A percentile compares a stretch with the other conserved stretches of the same genome.
phyloP scores from a whole-genome alignment of 192 early-diverging fungal genomes.

The Coemansia nantahalensis region DNA sequence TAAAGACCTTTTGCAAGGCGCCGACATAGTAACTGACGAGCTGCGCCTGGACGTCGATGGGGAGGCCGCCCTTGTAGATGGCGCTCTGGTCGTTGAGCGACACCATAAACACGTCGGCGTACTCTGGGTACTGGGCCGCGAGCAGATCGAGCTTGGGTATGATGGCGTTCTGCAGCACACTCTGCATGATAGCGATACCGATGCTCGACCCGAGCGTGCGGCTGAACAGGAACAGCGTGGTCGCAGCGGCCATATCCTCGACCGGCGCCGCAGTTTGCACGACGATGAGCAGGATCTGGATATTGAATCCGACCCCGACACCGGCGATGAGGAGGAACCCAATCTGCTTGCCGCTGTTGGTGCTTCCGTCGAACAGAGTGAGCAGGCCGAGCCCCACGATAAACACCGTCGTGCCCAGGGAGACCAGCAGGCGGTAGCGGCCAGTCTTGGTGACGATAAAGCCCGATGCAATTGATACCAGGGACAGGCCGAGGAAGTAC shows the following conservation, averaged over 20 bases:
- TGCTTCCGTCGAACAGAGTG: slow-evolving; percentile 47
- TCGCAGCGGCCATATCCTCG: slow-evolving; percentile 63
- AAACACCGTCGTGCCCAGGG: slow-evolving; percentile 49
- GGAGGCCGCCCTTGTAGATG: slow-evolving; percentile 37
- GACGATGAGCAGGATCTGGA: slow-evolving; percentile 63
- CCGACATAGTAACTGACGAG: slow-evolving; percentile 54
- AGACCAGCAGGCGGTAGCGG: slow-evolving; percentile 61
- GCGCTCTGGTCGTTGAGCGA: slow-evolving; percentile 35
- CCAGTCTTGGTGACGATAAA: slow-evolving; percentile 58
- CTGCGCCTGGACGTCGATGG: slow-evolving; percentile 20
- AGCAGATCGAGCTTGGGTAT: slow-evolving; percentile 19
- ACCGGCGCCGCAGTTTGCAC: slow-evolving; percentile 61
- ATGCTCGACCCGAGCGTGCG: slow-evolving; percentile 60
- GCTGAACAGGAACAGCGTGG: slow-evolving; percentile 63
- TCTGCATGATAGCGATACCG: slow-evolving; percentile 58
- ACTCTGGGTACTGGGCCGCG: slow-evolving; percentile 17
- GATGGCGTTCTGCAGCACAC: slow-evolving; percentile 54
- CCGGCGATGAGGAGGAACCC: slow-evolving; percentile 57
- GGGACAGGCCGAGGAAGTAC: slow-evolving; percentile 64
- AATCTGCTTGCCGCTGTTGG: slow-evolving; percentile 53
- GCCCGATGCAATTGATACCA: slow-evolving; percentile 64
- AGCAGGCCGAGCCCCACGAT: slow-evolving; percentile 62
- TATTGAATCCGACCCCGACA: slow-evolving; percentile 57
- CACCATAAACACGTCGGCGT: slow-evolving; percentile 3
- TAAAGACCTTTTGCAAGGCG: slow-evolving; percentile 56